These are phyloP conservation scores for Yamadazyma nakazawae DNA, from an alignment of 805 yeast genomes.

Conservation along the genomic window DNA sequence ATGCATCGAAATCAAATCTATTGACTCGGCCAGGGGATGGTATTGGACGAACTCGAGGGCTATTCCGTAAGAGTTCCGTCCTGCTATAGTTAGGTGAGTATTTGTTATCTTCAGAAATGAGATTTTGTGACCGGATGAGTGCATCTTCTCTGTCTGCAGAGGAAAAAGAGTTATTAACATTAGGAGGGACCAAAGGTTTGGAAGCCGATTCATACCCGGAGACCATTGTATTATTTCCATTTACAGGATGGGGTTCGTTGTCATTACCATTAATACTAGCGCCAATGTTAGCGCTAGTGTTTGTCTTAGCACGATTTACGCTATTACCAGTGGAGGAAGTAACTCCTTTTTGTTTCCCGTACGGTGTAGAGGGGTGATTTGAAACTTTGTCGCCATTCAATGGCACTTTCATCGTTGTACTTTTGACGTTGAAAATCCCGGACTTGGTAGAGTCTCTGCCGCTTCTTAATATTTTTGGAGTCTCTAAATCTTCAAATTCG, in stretches of 20 bases:
- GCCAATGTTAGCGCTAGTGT: neutral
- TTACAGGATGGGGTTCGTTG: neutral
- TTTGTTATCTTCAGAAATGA: slow-evolving; percentile 24
- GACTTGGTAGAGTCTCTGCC: slow-evolving; percentile 2
- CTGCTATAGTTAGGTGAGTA: slow-evolving; percentile 17
- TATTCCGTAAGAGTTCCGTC: neutral
- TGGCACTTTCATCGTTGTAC: slow-evolving; percentile 8
- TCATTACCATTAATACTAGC: neutral
- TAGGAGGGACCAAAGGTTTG: neutral
- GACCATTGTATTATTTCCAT: no score
- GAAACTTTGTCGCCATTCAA: neutral
- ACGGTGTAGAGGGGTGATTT: slow-evolving; percentile 2
- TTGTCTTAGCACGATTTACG: neutral
- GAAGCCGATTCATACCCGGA: neutral
- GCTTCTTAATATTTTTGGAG: slow-evolving; percentile 18
- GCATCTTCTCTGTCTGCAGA: slow-evolving; percentile 11
- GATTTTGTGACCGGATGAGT: slow-evolving; percentile 16
- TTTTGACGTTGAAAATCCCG: slow-evolving; percentile 5
- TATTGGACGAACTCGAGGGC: neutral
- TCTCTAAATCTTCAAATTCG: slow-evolving; percentile 17
- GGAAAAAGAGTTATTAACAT: neutral
- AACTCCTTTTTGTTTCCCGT: neutral
- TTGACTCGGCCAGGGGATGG: neutral
- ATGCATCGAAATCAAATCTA: slow-evolving; percentile 4
- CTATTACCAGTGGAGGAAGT: neutral